Base-by-base conservation (phyloP, 2,329 filamentous ascomycete species). In the Cordyceps javanica region DNA sequence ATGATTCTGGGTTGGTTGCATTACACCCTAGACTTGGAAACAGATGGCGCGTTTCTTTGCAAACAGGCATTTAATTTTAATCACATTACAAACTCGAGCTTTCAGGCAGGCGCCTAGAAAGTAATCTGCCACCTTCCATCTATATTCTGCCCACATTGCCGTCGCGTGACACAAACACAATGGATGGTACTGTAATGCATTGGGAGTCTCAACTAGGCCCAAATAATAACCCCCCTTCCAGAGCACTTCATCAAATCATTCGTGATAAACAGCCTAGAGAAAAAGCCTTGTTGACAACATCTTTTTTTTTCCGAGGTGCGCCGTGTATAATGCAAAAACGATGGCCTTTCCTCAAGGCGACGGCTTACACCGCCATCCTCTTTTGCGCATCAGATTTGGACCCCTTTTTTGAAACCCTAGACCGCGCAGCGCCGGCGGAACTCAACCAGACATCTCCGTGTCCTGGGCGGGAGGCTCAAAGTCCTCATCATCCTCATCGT, bases 401-500 rank as follows among this genome's bases (percentile, higher is more conserved):
- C n/a, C 16, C 9, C n/a, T 41, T 41, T 53, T 44, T 21, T 23
- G 10, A 2, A 7, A 46, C 19, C 13, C 6, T n/a, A 7, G 25
- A n/a, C 7, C 14, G 39, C 7, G 23, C 6, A 16, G 13, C 51
- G 19, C 6, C 2, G n/a, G 9, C 8, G 23, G 2, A n/a, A 23
- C 60, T 57, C 72, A 74, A 48, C 69, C 72, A 26, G 70, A 69
- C 88, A 91, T 91, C 74, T 86, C 83, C 62, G 89, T 87, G 60
- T 86, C 84, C 62, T 86, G 80, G 55, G 81, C 81, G 39, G 81
- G 71, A 52, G 83, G 83, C 68, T 86, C 77, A 70, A 87, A 87
- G 66, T 80, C 84, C 46, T 85, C 88, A 60, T 89, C 87, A 46
- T 89, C 89, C 0, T 94, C 90, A 30, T 93, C 87, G 14, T 90